Conservation (phyloP, 345 rosid genomes). For the Angophora floribunda region DNA sequence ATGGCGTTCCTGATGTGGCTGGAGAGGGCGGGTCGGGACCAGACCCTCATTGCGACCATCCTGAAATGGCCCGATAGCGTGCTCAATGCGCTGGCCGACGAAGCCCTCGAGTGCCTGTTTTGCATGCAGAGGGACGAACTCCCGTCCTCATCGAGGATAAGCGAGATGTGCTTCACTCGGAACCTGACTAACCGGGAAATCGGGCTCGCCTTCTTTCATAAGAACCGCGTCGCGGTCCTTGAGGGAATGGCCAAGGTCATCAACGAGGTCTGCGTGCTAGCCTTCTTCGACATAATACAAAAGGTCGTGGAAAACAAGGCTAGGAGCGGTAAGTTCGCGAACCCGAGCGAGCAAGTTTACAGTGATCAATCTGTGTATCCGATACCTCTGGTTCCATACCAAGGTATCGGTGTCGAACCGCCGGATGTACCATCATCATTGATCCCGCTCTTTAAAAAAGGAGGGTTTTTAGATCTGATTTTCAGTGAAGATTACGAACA, state of each 20-base stretch:
- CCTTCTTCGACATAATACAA: constrained; percentile 31
- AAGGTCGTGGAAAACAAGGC: background rate
- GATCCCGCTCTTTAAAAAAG: background rate
- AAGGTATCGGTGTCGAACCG: background rate
- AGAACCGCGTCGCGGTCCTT: constrained; percentile 12
- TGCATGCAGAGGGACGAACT: constrained; percentile 18
- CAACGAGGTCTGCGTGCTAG: constrained; percentile 30
- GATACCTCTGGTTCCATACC: background rate
- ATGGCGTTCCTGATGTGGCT: constrained; percentile 56
- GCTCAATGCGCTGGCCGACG: constrained; percentile 31
- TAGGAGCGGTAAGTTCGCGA: background rate
- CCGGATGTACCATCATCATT: background rate
- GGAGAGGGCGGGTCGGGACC: constrained; percentile 14
- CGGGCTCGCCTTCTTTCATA: constrained; percentile 20
- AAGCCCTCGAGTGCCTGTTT: constrained; percentile 31
- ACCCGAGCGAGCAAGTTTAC: background rate
- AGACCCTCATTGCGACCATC: constrained; percentile 13
- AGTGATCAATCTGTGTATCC: background rate
- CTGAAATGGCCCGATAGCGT: constrained; percentile 15
- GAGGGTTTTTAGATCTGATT: constrained; percentile 2
- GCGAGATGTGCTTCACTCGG: background rate
- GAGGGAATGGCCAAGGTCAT: constrained; percentile 13
- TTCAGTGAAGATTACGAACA: background rate
- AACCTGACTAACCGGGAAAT: constrained; percentile 8
- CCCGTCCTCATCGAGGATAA: constrained; percentile 1